Evolutionary conservation across 139 green algal species (phyloP).

Genomic region (Chlorella sp.): DNA sequence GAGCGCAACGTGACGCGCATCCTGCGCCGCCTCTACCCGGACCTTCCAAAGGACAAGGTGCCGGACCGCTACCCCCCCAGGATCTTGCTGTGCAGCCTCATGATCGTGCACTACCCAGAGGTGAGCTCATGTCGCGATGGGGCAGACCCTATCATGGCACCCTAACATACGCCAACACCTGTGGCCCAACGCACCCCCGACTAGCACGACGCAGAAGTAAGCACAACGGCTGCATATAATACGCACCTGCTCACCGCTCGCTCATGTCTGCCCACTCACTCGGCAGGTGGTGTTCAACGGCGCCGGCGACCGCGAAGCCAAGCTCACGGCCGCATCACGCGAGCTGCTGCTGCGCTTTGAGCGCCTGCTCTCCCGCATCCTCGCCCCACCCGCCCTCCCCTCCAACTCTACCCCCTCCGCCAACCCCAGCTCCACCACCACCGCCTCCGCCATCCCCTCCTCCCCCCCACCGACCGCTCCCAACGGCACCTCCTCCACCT

Average conservation of each 20-base stretch:
- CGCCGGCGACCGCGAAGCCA: constrained; percentile 31
- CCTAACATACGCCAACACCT: too few species aligned
- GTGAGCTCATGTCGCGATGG: constrained; percentile 11
- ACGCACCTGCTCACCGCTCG: background rate
- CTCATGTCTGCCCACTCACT: background rate
- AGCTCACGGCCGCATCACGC: constrained; percentile 37
- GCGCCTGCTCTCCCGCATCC: constrained; percentile 43
- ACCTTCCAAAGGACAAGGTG: constrained; percentile 1
- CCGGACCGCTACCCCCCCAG: constrained; percentile 72
- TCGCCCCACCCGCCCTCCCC: constrained; percentile 16
- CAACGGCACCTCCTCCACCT: background rate
- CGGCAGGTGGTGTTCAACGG: constrained; percentile 6
- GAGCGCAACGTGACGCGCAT: constrained; percentile 5
- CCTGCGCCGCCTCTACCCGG: constrained; percentile 34
- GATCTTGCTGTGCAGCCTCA: constrained; percentile 84
- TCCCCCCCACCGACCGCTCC: background rate
- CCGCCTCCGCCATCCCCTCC: background rate
- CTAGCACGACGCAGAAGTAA: too few species aligned
- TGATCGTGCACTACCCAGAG: constrained; percentile 76
- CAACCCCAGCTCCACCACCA: background rate
- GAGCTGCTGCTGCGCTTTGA: constrained; percentile 65
- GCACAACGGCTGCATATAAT: too few species aligned
- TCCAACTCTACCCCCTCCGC: background rate
- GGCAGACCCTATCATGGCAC: too few species aligned
- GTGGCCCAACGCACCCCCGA: too few species aligned